phyloP scores from a whole-genome alignment of 306 rosid species.

The Mucuna pruriens region DNA sequence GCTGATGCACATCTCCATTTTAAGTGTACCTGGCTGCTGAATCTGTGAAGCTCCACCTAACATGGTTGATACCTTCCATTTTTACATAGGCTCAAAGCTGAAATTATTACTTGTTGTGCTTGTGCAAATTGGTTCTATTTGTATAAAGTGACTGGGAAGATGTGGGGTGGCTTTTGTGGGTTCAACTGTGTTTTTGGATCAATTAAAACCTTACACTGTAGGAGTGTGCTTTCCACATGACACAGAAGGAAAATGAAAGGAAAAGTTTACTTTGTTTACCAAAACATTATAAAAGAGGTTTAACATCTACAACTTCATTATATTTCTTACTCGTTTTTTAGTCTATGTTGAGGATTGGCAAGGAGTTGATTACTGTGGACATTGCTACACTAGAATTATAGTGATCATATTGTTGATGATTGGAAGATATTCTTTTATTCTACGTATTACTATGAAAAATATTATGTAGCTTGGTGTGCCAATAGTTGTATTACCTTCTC shows the following conservation, averaged over 20 bases:
- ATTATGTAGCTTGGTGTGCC: constrained; percentile 24
- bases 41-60: background rate
- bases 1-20: background rate
- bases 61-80: background rate
- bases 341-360: background rate
- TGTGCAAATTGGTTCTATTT: constrained; percentile 7
- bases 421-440: constrained; percentile 13
- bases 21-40: background rate
- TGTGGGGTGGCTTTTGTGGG: constrained; percentile 4
- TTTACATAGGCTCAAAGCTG: constrained; percentile 11
- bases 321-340: background rate
- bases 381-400: background rate
- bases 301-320: background rate
- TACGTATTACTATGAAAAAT: background rate
- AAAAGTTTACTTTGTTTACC: background rate
- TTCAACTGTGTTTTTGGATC: constrained; percentile 21
- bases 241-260: background rate
- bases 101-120: background rate
- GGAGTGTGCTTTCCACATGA: background rate
- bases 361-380: background rate
- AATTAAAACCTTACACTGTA: background rate
- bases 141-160: background rate
- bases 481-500: constrained; percentile 11
- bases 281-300: background rate
- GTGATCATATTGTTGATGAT: constrained; percentile 2